Evolutionary conservation across 2,329 filamentous ascomycete genomes (phyloP).

Genomic region (Rutstroemia sp.): DNA sequence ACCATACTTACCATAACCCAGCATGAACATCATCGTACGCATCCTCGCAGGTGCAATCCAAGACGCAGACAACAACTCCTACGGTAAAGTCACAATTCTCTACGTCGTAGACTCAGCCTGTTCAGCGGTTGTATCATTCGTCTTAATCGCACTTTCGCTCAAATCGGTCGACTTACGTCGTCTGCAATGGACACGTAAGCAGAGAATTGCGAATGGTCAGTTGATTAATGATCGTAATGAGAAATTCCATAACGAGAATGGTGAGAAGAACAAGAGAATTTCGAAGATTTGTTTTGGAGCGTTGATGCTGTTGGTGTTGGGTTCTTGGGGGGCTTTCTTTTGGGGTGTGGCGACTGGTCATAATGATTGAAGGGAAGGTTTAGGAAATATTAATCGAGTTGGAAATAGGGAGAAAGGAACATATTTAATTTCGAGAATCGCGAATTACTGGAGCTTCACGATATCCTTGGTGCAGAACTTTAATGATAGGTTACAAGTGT

Average conservation of each 20-base stretch:
- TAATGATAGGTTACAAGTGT: too few relatives aligned
- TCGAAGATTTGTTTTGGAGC: neutral
- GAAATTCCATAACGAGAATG: neutral
- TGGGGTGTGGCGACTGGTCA: slow-evolving; percentile 2
- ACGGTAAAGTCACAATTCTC: slow-evolving; percentile 46
- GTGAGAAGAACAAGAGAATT: neutral
- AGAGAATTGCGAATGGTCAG: neutral
- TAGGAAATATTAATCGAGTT: too few relatives aligned
- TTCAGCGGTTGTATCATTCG: neutral
- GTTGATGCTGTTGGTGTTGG: neutral
- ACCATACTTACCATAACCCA: slow-evolving; percentile 18
- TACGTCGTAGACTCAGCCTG: slow-evolving; percentile 35
- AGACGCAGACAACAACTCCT: slow-evolving; percentile 48
- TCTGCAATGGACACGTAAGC: slow-evolving; percentile 4
- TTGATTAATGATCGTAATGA: neutral
- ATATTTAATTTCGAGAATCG: too few relatives aligned
- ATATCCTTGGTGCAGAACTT: too few relatives aligned
- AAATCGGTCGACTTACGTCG: neutral
- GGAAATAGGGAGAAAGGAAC: too few relatives aligned
- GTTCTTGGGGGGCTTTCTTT: slow-evolving; percentile 2
- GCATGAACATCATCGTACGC: slow-evolving; percentile 53
- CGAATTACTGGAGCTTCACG: too few relatives aligned
- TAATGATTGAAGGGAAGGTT: neutral
- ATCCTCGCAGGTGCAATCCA: slow-evolving; percentile 52
- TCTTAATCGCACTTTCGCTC: neutral